phyloP scores from a whole-genome alignment of 106 monocot genomes.

The Dendrobium officinale region DNA sequence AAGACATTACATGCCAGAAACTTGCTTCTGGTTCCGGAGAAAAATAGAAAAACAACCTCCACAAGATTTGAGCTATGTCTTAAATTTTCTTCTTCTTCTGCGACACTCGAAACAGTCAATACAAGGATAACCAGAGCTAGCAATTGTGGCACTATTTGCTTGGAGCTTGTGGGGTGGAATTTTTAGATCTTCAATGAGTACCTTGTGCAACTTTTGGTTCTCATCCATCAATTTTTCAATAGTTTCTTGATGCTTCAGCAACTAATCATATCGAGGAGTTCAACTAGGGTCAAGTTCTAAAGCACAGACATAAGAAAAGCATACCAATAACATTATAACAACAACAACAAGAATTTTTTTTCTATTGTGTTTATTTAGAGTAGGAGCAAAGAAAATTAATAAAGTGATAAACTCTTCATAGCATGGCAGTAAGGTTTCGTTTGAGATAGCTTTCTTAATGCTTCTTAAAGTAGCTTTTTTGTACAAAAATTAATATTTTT shows the following conservation, averaged over 20 bases:
- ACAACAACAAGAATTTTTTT: too few species aligned
- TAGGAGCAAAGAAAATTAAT: not conserved
- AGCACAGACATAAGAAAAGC: not conserved
- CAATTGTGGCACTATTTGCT: not conserved
- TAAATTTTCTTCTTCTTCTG: constrained; percentile 32
- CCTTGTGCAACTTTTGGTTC: constrained; percentile 47
- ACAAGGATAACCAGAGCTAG: constrained; percentile 17
- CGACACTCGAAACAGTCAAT: constrained; percentile 65
- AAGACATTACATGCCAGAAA: too few species aligned
- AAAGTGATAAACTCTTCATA: not conserved
- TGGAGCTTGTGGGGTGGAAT: constrained; percentile 42
- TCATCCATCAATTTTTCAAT: constrained; percentile 59
- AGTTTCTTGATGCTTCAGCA: constrained; percentile 53
- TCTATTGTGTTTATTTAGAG: too few species aligned
- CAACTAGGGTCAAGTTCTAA: not conserved
- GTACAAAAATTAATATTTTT: too few species aligned
- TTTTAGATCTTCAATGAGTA: constrained; percentile 63
- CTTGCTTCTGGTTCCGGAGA: too few species aligned
- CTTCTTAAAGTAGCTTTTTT: too few species aligned
- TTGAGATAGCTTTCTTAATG: too few species aligned
- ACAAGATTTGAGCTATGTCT: not conserved
- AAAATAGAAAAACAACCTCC: too few species aligned
- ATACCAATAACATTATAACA: not conserved
- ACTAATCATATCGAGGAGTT: constrained; percentile 19
- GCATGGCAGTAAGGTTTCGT: not conserved